Conservation (phyloP, 108 stramenopile species). For the Cylindrotheca fusiformis region DNA sequence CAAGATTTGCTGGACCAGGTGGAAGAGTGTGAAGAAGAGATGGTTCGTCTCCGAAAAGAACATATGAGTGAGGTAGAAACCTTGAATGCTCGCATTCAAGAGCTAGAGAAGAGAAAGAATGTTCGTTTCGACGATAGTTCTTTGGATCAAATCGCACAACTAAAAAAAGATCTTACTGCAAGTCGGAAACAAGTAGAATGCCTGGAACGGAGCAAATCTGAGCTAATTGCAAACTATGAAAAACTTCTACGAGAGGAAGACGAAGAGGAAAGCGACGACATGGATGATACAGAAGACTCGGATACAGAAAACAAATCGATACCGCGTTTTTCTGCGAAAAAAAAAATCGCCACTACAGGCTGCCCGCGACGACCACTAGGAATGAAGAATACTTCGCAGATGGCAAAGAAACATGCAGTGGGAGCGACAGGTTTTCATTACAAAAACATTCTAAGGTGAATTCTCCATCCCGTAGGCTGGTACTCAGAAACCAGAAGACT, state of each 20-base stretch:
- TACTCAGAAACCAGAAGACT: too few species aligned
- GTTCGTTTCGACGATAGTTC: not conserved
- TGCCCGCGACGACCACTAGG: too few species aligned
- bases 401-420: too few species aligned
- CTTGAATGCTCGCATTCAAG: slow-evolving; percentile 21
- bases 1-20: slow-evolving; percentile 71
- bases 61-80: slow-evolving; percentile 44
- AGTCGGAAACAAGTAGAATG: not conserved
- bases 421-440: too few species aligned
- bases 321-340: too few species aligned
- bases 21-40: slow-evolving; percentile 84
- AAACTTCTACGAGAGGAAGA: not conserved
- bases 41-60: slow-evolving; percentile 68
- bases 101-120: slow-evolving; percentile 26
- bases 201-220: not conserved
- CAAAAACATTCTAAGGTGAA: too few species aligned
- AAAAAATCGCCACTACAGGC: too few species aligned
- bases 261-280: not conserved
- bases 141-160: not conserved
- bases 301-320: too few species aligned
- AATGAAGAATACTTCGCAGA: too few species aligned
- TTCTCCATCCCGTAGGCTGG: too few species aligned
- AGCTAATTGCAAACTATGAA: slow-evolving; percentile 9
- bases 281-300: not conserved
- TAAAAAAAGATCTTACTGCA: slow-evolving; percentile 1